These are phyloP conservation scores for Apiotrichum sp. DNA, from an alignment of 1,284 basidiomycete species.

Conservation along the genomic window DNA sequence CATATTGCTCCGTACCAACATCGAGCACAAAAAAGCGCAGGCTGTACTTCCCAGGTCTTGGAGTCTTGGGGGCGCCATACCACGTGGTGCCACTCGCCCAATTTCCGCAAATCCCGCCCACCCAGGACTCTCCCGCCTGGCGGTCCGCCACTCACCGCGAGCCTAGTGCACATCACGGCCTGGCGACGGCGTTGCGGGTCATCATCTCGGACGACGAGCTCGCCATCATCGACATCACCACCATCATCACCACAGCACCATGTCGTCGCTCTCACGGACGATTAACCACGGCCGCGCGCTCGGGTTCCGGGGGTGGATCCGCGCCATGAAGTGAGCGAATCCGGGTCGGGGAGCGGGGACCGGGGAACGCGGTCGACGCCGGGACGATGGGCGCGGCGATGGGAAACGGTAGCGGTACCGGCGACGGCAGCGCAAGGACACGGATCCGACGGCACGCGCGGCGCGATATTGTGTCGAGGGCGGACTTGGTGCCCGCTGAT, in stretches of 20 bases:
- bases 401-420: too few species aligned
- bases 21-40: too few species aligned
- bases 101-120: slow-evolving; percentile 4
- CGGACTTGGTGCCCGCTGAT: too few species aligned
- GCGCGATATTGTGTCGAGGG: too few species aligned
- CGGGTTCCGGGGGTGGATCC: slow-evolving; percentile 76
- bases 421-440: too few species aligned
- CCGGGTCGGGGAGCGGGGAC: too few species aligned
- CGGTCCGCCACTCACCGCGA: neutral
- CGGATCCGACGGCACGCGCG: too few species aligned
- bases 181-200: neutral
- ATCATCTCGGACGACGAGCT: neutral
- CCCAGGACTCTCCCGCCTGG: neutral
- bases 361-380: too few species aligned
- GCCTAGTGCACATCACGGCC: neutral
- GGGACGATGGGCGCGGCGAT: too few species aligned
- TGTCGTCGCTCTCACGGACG: slow-evolving; percentile 69
- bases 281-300: slow-evolving; percentile 66
- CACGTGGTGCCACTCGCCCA: neutral
- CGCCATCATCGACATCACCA: neutral
- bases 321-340: slow-evolving; percentile 51
- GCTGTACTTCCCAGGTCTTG: too few species aligned
- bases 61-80: neutral
- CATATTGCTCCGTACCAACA: too few species aligned
- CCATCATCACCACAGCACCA: slow-evolving; percentile 30